Conservation (phyloP, 257 asterid genomes). For the Fraxinus anomala region DNA sequence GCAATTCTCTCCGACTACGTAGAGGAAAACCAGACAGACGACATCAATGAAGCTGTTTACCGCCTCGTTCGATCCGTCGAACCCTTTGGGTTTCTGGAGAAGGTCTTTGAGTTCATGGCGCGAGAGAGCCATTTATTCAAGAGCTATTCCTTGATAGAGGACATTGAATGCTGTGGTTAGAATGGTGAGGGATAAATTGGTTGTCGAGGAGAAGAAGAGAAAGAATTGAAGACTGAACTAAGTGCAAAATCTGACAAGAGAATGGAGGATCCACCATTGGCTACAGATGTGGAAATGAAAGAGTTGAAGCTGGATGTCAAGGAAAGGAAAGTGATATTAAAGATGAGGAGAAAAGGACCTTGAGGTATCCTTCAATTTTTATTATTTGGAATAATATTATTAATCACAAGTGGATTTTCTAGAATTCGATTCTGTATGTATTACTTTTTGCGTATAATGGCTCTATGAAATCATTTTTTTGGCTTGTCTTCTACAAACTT, state of each 20-base stretch:
- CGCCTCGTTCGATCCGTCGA: slow-evolving; percentile 55
- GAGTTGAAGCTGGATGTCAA: slow-evolving; percentile 13
- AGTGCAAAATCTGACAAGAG: slow-evolving; percentile 8
- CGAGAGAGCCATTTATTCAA: slow-evolving; percentile 74
- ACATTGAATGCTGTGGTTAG: slow-evolving; percentile 66
- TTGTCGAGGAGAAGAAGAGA: slow-evolving; percentile 39
- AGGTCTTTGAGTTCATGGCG: slow-evolving; percentile 63
- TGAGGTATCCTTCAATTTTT: slow-evolving; percentile 37
- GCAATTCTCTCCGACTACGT: slow-evolving; percentile 72
- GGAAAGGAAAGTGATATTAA: slow-evolving; percentile 26
- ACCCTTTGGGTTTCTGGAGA: slow-evolving; percentile 71
- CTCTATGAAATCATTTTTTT: neutral
- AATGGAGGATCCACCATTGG: slow-evolving; percentile 20
- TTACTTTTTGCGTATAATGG: neutral
- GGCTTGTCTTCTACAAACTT: neutral
- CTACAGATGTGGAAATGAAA: neutral
- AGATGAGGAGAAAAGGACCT: slow-evolving; percentile 41
- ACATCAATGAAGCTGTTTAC: slow-evolving; percentile 46
- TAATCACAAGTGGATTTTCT: neutral
- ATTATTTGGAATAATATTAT: neutral
- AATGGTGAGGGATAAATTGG: slow-evolving; percentile 58
- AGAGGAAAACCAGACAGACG: slow-evolving; percentile 37
- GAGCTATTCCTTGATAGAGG: slow-evolving; percentile 63
- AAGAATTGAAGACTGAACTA: slow-evolving; percentile 26
- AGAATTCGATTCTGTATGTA: too few species aligned